Base-by-base conservation (phyloP, 352 stramenopile genomes). In the Globisporangium perplexum region DNA sequence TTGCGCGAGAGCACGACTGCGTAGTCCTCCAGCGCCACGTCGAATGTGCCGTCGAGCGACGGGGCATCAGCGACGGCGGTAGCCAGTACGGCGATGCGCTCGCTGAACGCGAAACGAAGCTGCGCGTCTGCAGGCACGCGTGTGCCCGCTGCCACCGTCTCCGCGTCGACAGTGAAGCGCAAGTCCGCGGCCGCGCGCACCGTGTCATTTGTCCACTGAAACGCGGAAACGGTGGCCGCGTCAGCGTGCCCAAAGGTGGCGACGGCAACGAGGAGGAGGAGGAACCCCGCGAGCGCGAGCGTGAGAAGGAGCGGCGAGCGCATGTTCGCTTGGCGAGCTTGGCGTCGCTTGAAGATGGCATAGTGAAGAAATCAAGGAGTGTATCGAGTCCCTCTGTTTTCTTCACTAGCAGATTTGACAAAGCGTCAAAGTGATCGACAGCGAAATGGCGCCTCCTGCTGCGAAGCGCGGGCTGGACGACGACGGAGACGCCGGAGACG, bases 201-300 rank as follows among this genome's bases (percentile, higher is more conserved):
- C 14, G 69, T 71, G 46, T 45, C 42, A 47, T 74, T 82, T 17
- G 36, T 65, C 66, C 63, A 74, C 28, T 57, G 50, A 18, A 35
- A 53, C 1, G 30, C 4, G 2, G 42, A 20, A 42, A 62, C 17
- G 22, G 12, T 45, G 8, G 49, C 43, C 2, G 56, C 56, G 1
- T 49, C 46, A 4, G 36, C 54, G 8, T 7, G n/a, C 36, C 14
- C 28, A 2, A 18, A 28, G 22, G 23, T 30, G 4, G 6, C 14
- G 14, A 11, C 18, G 8, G 5, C 8, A 22, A 12, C n/a, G 22
- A 63, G 43, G n/a, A 44, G n/a, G 5, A n/a, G 22, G 15, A 61
- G 35, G n/a, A n/a, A n/a, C n/a, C n/a, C n/a, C 24, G 42, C 14
- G 22, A 47, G 41, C 41, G 6, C 18, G 18, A 46, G n/a, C n/a